Evolutionary conservation across 2,329 filamentous ascomycete species (phyloP).

Genomic region (Verticillium isaacii): DNA sequence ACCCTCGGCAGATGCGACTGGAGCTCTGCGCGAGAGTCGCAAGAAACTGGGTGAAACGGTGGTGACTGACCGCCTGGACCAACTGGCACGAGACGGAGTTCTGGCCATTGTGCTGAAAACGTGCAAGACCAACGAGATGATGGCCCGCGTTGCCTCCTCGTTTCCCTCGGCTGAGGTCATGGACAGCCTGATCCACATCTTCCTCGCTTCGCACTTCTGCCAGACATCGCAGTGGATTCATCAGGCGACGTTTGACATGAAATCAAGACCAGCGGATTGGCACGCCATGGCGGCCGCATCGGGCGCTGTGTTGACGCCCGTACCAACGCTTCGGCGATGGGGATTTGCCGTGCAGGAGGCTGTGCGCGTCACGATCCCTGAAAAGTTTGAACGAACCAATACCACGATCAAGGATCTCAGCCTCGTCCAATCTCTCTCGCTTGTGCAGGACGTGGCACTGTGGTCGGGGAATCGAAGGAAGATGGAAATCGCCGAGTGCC

Average conservation of each 20-base stretch:
- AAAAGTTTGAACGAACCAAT: constrained; percentile 44
- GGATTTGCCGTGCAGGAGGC: constrained; percentile 52
- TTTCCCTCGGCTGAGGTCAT: constrained; percentile 58
- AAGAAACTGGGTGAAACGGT: constrained; percentile 31
- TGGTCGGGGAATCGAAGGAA: constrained; percentile 52
- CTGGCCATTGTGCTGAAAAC: constrained; percentile 59
- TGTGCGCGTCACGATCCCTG: constrained; percentile 29
- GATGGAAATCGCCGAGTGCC: constrained; percentile 53
- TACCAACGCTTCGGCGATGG: constrained; percentile 55
- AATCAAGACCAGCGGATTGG: constrained; percentile 52
- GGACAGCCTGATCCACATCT: constrained; percentile 58
- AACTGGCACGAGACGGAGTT: constrained; percentile 53
- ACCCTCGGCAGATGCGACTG: constrained; percentile 30
- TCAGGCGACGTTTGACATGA: constrained; percentile 52
- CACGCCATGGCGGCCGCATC: constrained; percentile 54
- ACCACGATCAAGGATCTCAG: constrained; percentile 38
- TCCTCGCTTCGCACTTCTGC: constrained; percentile 50
- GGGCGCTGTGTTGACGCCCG: constrained; percentile 55
- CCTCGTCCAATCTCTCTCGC: constrained; percentile 43
- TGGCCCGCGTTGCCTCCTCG: constrained; percentile 49
- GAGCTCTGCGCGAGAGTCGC: constrained; percentile 31
- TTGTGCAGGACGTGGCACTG: constrained; percentile 44
- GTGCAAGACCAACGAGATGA: constrained; percentile 45
- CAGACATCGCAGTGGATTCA: constrained; percentile 59
- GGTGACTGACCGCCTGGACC: constrained; percentile 37